Conservation (phyloP, 139 green algal genomes). For the Haematococcus sp. region DNA sequence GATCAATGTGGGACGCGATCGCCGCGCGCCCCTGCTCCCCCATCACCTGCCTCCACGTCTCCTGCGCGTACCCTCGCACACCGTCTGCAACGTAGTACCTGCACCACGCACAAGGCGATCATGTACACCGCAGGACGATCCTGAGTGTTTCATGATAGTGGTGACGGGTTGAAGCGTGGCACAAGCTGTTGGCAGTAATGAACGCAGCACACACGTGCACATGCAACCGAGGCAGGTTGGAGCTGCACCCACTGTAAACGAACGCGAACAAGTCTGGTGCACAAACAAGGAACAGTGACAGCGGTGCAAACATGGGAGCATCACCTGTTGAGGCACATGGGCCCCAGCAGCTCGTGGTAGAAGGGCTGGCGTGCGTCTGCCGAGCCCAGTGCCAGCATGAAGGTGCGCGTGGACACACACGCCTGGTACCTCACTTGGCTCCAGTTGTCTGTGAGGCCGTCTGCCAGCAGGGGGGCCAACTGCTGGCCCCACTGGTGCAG, state of each 20-base stretch:
- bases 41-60: conserved; percentile 80
- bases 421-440: conserved; percentile 81
- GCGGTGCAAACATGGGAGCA: too few species aligned
- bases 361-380: conserved; percentile 30
- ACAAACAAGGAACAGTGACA: too few species aligned
- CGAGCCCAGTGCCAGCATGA: conserved; percentile 51
- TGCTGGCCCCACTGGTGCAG: not conserved
- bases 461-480: conserved; percentile 49
- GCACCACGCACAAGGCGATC: not conserved
- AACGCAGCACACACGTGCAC: not conserved
- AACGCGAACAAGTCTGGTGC: too few species aligned
- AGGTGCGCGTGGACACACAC: conserved; percentile 63
- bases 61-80: conserved; percentile 81
- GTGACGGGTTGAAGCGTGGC: not conserved
- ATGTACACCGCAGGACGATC: not conserved
- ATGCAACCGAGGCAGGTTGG: too few species aligned
- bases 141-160: not conserved
- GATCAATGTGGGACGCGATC: conserved; percentile 55
- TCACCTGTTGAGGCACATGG: conserved; percentile 90
- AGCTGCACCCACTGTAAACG: too few species aligned
- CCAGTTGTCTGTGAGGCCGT: conserved; percentile 90
- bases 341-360: conserved; percentile 65
- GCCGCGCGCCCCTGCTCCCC: conserved; percentile 50
- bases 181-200: not conserved
- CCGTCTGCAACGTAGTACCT: conserved; percentile 91